Percentiles rank a stretch among this genome's conserved stretches.
These are phyloP conservation scores for Hortaea werneckii DNA, from an alignment of 2,329 filamentous ascomycete species.

Conservation along the genomic window DNA sequence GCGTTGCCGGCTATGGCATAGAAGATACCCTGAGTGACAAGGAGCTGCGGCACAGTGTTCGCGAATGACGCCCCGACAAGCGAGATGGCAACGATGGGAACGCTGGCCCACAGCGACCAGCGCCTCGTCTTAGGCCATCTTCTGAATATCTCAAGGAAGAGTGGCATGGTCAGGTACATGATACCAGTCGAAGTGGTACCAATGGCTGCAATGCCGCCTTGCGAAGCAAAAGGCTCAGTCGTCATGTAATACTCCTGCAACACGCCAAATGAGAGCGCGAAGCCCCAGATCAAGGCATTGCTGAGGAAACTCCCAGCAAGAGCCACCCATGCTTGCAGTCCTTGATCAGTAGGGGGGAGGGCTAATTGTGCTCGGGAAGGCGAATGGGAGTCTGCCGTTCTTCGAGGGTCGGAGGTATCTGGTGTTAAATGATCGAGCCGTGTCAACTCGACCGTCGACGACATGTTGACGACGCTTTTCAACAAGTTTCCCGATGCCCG, in stretches of 20 bases:
- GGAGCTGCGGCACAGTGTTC: constrained; percentile 26
- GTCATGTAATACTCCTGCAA: constrained; percentile 20
- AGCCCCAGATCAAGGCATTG: constrained; percentile 21
- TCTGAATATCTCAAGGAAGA: neutral
- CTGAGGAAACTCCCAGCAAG: constrained; percentile 33
- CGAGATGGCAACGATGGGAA: constrained; percentile 31
- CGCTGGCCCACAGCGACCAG: neutral
- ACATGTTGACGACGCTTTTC: too few species aligned
- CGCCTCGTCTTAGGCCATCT: neutral
- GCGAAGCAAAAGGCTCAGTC: constrained; percentile 14
- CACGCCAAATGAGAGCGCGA: constrained; percentile 22
- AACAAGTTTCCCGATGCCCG: too few species aligned
- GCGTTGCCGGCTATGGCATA: constrained; percentile 39
- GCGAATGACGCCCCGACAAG: constrained; percentile 29
- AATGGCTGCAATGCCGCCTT: constrained; percentile 33
- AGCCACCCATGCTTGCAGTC: constrained; percentile 36
- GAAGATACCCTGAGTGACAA: constrained; percentile 32
- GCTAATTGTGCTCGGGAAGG: too few species aligned
- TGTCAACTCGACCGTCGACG: too few species aligned
- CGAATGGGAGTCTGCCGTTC: too few species aligned
- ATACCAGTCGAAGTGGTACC: constrained; percentile 37
- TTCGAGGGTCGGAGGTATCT: too few species aligned
- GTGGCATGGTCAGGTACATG: constrained; percentile 33
- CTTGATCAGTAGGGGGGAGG: constrained; percentile 20
- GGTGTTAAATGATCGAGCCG: too few species aligned